Evolutionary conservation across 83 land plant species (phyloP), one percentile per base, ranked within the genome.

Genomic region (Picea engelmannii): DNA sequence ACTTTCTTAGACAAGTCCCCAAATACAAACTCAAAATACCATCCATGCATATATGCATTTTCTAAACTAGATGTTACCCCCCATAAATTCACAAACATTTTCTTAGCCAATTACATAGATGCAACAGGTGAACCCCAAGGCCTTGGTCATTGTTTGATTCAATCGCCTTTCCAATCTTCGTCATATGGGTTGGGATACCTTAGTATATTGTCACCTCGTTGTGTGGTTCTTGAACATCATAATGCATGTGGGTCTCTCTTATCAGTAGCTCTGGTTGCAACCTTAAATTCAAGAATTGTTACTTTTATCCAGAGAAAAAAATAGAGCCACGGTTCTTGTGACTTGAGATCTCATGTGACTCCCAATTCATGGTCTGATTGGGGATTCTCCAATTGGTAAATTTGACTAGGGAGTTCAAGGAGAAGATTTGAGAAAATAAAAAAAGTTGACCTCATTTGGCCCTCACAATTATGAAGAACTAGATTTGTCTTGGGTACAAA

Each of bases 371-470:
- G 84, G 87, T 86, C 89, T 7, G 89, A 88, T 52, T 95, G 94
- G 94, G 90, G 89, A 1, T 90, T 27, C 95, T 20, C 93, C 93
- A 4, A 81, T 78, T 80, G 93, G 93, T 38, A 87, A 89, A 59
- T 55, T 78, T 23, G 96, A 95, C 61, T 95, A 92, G 94, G 86
- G 92, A 0, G 82, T 92, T 20, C 35, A 31, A 2, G 35, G 35
- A 31, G 2, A 31, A 31, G 2, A 31, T 2, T 31, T 31, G 2
- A 31, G 35, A 0, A 31, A 31, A 31, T 31, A 2, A 31, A 31
- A 31, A 31, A 31, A 31, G 1, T 31, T 31, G 35, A 31, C 2
- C 35, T 31, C 35, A 31, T 31, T 31, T 31, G 35, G 35, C 35
- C 35, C 35, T 31, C 2, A 2, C 35, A 31, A 31, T 31, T 31